phyloP scores from a whole-genome alignment of 768 basidiomycete genomes.

The Pulveroboletus sp. region DNA sequence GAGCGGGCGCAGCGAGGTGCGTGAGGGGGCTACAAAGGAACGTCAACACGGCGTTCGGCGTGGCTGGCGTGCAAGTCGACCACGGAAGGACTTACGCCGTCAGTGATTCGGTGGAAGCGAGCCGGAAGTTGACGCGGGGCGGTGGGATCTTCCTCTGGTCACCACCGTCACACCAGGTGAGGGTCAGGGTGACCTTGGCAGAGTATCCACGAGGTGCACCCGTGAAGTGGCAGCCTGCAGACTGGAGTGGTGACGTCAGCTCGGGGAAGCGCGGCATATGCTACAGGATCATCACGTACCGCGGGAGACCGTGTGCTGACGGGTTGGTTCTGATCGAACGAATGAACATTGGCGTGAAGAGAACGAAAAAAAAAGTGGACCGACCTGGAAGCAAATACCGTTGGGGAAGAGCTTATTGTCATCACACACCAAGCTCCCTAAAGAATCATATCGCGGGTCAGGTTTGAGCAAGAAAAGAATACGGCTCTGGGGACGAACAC shows the following conservation, averaged over 20 bases:
- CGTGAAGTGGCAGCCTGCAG: background rate
- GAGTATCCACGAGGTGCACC: background rate
- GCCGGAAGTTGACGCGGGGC: background rate
- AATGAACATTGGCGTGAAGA: background rate
- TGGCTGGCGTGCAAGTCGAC: background rate
- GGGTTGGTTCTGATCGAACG: background rate
- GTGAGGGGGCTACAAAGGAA: background rate
- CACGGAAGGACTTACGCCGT: background rate
- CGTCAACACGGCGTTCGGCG: background rate
- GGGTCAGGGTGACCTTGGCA: background rate
- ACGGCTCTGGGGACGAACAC: too few species aligned
- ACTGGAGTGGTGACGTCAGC: background rate
- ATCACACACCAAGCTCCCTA: too few species aligned
- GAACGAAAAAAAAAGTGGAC: background rate
- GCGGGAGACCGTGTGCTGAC: background rate
- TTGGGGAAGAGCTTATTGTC: slow-evolving; percentile 1
- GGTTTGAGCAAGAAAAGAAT: too few species aligned
- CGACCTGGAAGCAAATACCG: slow-evolving; percentile 5
- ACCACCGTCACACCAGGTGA: background rate
- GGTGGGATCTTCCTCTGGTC: background rate
- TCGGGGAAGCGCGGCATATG: too few species aligned
- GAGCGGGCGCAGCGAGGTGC: background rate
- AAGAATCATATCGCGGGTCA: too few species aligned
- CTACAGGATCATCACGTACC: background rate
- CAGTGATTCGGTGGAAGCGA: background rate